phyloP scores from a whole-genome alignment of 441 rosid genomes.

The Bruguiera hainesii region DNA sequence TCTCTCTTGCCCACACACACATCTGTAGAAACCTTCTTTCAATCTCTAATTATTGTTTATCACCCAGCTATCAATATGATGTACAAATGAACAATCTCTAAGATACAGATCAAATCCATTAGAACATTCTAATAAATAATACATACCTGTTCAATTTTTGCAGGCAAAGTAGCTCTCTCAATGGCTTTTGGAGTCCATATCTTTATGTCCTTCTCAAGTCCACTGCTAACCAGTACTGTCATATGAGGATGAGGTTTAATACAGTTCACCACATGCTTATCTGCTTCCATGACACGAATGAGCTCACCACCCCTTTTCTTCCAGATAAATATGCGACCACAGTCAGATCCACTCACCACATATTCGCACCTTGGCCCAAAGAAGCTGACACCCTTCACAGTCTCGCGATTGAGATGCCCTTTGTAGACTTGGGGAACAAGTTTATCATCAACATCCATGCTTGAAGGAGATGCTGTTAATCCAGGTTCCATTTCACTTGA shows the following conservation, averaged over 20 bases:
- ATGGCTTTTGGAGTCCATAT: constrained; percentile 75
- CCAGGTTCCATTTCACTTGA: constrained; percentile 28
- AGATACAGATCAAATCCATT: neutral
- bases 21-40: neutral
- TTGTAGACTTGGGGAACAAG: constrained; percentile 60
- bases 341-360: constrained; percentile 95
- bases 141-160: constrained; percentile 64
- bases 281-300: constrained; percentile 76
- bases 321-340: constrained; percentile 95
- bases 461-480: constrained; percentile 18
- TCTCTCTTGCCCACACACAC: too few species aligned
- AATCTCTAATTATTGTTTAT: neutral
- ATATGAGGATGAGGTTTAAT: constrained; percentile 76
- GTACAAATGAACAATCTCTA: neutral
- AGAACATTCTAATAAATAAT: neutral
- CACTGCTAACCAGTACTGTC: constrained; percentile 80
- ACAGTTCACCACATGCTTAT: constrained; percentile 79
- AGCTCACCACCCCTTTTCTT: constrained; percentile 76
- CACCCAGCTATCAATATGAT: neutral
- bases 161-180: constrained; percentile 68
- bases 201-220: constrained; percentile 77
- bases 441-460: constrained; percentile 24
- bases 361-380: constrained; percentile 87
- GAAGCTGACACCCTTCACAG: constrained; percentile 85
- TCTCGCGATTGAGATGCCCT: constrained; percentile 73